A percentile compares a stretch with the other conserved stretches of the same genome.
phyloP scores from a whole-genome alignment of 495 filamentous ascomycete genomes.

The Cercophora newfieldiana region DNA sequence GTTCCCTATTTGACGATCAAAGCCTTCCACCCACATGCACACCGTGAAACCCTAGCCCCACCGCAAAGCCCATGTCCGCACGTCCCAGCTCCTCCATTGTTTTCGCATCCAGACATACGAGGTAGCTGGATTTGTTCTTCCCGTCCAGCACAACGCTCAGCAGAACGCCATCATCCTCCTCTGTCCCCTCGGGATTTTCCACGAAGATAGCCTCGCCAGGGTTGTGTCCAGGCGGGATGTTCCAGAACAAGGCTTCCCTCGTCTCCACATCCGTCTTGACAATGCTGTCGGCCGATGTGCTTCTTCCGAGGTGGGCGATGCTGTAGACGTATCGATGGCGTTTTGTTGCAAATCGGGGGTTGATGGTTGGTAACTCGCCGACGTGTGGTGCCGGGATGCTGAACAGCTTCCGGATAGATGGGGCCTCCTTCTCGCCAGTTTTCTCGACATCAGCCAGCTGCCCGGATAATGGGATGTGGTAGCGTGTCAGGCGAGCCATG shows the following conservation, averaged over 20 bases:
- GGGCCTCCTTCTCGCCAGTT: neutral
- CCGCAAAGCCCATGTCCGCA: constrained; percentile 59
- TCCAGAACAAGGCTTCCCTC: constrained; percentile 51
- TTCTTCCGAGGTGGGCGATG: constrained; percentile 55
- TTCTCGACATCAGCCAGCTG: neutral
- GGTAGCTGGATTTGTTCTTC: constrained; percentile 58
- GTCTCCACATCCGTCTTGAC: constrained; percentile 67
- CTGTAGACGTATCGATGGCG: constrained; percentile 67
- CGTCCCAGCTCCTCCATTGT: constrained; percentile 64
- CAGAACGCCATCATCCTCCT: constrained; percentile 71
- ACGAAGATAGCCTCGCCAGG: constrained; percentile 77
- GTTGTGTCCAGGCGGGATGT: constrained; percentile 57
- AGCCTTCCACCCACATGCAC: constrained; percentile 38
- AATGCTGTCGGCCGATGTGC: constrained; percentile 64
- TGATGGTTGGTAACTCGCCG: constrained; percentile 69
- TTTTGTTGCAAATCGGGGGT: constrained; percentile 54
- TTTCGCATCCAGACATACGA: constrained; percentile 68
- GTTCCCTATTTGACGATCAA: neutral
- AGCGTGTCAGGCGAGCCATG: constrained; percentile 45
- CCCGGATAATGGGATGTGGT: constrained; percentile 46
- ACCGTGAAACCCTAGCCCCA: constrained; percentile 76
- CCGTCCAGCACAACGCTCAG: constrained; percentile 73
- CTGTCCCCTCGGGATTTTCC: constrained; percentile 44
- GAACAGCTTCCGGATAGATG: constrained; percentile 37
- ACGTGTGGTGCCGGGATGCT: constrained; percentile 40